Conservation (phyloP, 306 rosid species). For the Trifolium pratense region DNA sequence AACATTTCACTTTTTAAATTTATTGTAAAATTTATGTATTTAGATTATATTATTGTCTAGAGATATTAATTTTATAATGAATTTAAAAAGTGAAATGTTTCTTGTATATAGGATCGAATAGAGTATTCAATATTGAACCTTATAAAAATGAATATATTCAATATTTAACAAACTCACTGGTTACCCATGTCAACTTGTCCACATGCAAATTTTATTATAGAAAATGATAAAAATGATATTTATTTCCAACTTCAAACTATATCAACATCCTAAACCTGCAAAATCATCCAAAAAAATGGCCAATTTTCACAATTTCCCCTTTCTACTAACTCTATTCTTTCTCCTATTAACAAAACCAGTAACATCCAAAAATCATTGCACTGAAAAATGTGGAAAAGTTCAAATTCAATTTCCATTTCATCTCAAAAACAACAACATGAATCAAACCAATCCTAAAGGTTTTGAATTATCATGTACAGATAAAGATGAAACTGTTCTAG, state of each 20-base stretch:
- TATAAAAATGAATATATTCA: too few relatives aligned
- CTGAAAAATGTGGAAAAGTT: constrained; percentile 36
- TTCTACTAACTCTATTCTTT: constrained; percentile 1
- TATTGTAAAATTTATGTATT: too few relatives aligned
- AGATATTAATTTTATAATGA: too few relatives aligned
- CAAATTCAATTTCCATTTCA: constrained; percentile 42
- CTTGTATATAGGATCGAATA: too few relatives aligned
- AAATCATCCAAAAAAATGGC: constrained; percentile 3
- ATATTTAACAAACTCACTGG: too few relatives aligned
- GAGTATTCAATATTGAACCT: too few relatives aligned
- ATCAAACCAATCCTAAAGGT: constrained; percentile 10
- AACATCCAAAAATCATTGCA: neutral
- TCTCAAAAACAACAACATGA: constrained; percentile 16
- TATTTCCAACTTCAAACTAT: neutral
- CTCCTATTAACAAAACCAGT: neutral
- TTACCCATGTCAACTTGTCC: neutral
- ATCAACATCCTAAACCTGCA: neutral
- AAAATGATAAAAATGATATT: too few relatives aligned
- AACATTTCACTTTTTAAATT: too few relatives aligned
- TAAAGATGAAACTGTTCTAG: constrained; percentile 9
- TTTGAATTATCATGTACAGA: constrained; percentile 37
- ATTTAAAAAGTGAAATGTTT: too few relatives aligned
- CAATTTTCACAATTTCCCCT: neutral
- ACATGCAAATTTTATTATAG: neutral
- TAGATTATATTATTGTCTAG: too few relatives aligned